Percentiles rank a stretch among this genome's conserved stretches.
Conservation (phyloP, 768 basidiomycete genomes). For the Dentipellis sp. region DNA sequence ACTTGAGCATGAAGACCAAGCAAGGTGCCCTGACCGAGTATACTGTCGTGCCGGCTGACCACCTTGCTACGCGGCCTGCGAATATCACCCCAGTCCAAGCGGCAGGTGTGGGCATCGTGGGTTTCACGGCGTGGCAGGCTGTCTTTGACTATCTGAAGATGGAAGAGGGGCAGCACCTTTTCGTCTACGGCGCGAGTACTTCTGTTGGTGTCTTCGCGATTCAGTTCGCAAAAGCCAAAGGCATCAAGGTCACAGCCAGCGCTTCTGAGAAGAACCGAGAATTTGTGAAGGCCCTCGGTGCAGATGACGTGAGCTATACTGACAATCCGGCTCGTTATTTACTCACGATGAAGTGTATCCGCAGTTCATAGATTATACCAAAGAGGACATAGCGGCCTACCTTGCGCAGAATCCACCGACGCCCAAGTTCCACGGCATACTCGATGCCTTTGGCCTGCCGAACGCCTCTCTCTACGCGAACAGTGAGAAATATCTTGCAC, state of each 20-base stretch:
- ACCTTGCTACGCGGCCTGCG: constrained; percentile 35
- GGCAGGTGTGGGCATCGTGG: constrained; percentile 50
- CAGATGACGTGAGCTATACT: constrained; percentile 42
- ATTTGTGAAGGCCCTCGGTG: constrained; percentile 50
- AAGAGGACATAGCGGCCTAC: constrained; percentile 36
- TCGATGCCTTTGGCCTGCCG: constrained; percentile 50
- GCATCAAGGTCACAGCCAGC: constrained; percentile 46
- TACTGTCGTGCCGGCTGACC: constrained; percentile 31
- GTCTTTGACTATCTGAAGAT: constrained; percentile 39
- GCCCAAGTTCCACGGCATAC: constrained; percentile 45
- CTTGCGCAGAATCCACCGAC: constrained; percentile 35
- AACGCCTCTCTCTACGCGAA: constrained; percentile 35
- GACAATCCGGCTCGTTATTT: not conserved
- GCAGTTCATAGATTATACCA: constrained; percentile 54
- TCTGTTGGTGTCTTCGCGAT: constrained; percentile 64
- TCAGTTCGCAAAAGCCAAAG: constrained; percentile 59
- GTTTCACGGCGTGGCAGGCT: constrained; percentile 48
- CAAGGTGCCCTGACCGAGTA: constrained; percentile 57
- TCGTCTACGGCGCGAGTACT: constrained; percentile 66
- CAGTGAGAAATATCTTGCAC: constrained; percentile 44
- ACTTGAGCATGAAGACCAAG: not conserved
- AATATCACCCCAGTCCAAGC: constrained; percentile 47
- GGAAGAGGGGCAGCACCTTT: constrained; percentile 40
- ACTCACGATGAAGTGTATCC: not conserved
- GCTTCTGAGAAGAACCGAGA: constrained; percentile 54